Base-by-base conservation (phyloP, 2,329 filamentous ascomycete genomes). In the Penicillium sp. region DNA sequence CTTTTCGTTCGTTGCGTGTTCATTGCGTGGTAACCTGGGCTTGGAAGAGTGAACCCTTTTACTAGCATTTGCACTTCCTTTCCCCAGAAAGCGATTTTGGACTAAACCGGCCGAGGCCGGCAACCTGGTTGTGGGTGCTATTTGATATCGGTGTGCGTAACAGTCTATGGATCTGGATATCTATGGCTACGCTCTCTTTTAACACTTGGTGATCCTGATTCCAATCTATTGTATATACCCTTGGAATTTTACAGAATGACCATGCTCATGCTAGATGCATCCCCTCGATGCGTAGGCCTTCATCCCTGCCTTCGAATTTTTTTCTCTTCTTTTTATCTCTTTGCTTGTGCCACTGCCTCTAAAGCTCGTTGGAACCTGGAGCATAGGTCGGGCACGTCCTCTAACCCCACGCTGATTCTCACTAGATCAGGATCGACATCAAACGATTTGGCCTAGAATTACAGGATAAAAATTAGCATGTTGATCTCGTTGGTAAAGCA, bases 341-440 rank as follows among this genome's bases (percentile, higher is more conserved):
- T 42, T 13, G 44, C 45, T 10, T 44, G 41, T 37, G 51, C 50
- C 12, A 74, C 69, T 23, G 77, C 82, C 38, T 75, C 70, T 43
- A 96, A 68, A n/a, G 90, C 90, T 33, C 61, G 70, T 41, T 73
- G 65, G 55, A 96, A 85, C 12, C 74, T 75, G 10, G 62, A 64
- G 20, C 75, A 72, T 52, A 96, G 64, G 41, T 80, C 75, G 15
- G 72, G 68, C 1, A 79, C 75, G 44, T 92, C 85, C 61, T 98
- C 92, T 35, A 98, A 65, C 0, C 92, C 92, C 36, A 96, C 84
- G 56, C 89, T 95, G 49, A 96, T 79, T 28, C 92, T 76, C 32
- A 96, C 75, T 39, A 98, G 65, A 59, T 86, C 77, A 1, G 79
- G 77, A 37, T 92, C 83, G 2, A 95, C 85, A 0, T 89, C 87